Evolutionary conservation across 495 filamentous ascomycete species (phyloP), one percentile per base, ranked within the genome.

Genomic region (Tetracladium marchalianum): DNA sequence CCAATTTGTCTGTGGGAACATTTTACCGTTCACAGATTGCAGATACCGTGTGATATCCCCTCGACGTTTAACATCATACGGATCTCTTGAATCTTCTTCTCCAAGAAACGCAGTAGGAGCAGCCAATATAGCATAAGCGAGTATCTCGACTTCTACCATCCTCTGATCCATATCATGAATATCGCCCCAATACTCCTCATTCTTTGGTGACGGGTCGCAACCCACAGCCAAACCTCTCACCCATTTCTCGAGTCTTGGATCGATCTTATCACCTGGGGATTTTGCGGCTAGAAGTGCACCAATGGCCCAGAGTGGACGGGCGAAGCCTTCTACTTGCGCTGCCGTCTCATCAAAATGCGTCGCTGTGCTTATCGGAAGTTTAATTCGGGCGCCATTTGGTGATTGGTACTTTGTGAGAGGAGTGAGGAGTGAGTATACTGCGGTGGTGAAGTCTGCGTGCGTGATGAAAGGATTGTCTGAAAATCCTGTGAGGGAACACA

Each of bases 141-240:
- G 72, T 4, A 73, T 71, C 54, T 72, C 75, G 59, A 76, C 73
- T 51, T 80, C 78, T 16, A 79, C 77, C 73, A 79, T 80, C 7
- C 77, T 64, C 58, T 80, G 76, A 44, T 81, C 76, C n/a, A 65
- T 50, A 53, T 76, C 71, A 43, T 70, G 62, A 41, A 76, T 66
- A 18, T 70, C 61, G 3, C 76, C 76, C 74, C 76, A 81, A 51
- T 71, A 79, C 54, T 78, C 75, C 0, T 62, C 55, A 49, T 52
- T 38, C 62, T 59, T 18, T 15, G 62, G 45, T 16, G 12, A 15
- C 0, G 73, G 73, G 44, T 78, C 69, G 0, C 74, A 77, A 6
- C 74, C 74, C 31, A 69, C 64, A 15, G 66, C 65, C 12, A 81
- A 52, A 4, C 77, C 77, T 24, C 66, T 53, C 1, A 74, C 60